Conservation (phyloP, 352 stramenopile genomes). For the Pythium chondricola region DNA sequence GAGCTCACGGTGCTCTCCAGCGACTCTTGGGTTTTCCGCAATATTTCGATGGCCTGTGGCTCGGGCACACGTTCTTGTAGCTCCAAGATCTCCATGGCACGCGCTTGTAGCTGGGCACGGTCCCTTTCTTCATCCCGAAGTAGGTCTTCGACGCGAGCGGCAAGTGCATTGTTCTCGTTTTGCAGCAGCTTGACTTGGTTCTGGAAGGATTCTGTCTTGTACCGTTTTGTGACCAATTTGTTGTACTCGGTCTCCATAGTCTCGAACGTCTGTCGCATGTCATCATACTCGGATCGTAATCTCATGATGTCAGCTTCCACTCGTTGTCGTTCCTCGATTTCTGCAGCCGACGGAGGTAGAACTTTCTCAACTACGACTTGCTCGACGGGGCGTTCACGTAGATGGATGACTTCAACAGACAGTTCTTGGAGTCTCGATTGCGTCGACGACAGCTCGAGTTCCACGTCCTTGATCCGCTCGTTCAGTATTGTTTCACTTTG, state of each 20-base stretch:
- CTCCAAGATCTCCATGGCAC: slow-evolving; percentile 38
- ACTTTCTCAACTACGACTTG: slow-evolving; percentile 12
- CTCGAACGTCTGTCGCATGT: slow-evolving; percentile 20
- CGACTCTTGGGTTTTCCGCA: slow-evolving; percentile 54
- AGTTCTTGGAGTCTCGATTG: slow-evolving; percentile 1
- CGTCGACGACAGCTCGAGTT: background rate
- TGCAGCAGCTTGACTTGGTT: slow-evolving; percentile 56
- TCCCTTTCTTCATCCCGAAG: slow-evolving; percentile 35
- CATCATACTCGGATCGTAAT: slow-evolving; percentile 22
- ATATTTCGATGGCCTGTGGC: slow-evolving; percentile 36
- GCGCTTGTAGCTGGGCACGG: slow-evolving; percentile 28
- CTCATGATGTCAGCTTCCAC: slow-evolving; percentile 25
- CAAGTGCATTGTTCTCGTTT: slow-evolving; percentile 58
- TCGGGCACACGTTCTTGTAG: slow-evolving; percentile 45
- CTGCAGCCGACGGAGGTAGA: slow-evolving; percentile 1
- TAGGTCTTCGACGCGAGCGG: slow-evolving; percentile 36
- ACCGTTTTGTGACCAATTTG: slow-evolving; percentile 54
- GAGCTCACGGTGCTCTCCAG: slow-evolving; percentile 60
- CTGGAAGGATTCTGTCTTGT: slow-evolving; percentile 75
- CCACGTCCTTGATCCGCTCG: background rate
- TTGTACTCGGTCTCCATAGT: slow-evolving; percentile 41
- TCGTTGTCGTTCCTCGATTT: slow-evolving; percentile 8
- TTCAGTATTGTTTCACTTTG: background rate
- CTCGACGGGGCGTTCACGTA: slow-evolving; percentile 3
- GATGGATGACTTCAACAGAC: background rate